Evolutionary conservation across 2,329 filamentous ascomycete genomes (phyloP), one percentile per base, ranked within the genome.

Genomic region (Dendrostoma leiphaemia): DNA sequence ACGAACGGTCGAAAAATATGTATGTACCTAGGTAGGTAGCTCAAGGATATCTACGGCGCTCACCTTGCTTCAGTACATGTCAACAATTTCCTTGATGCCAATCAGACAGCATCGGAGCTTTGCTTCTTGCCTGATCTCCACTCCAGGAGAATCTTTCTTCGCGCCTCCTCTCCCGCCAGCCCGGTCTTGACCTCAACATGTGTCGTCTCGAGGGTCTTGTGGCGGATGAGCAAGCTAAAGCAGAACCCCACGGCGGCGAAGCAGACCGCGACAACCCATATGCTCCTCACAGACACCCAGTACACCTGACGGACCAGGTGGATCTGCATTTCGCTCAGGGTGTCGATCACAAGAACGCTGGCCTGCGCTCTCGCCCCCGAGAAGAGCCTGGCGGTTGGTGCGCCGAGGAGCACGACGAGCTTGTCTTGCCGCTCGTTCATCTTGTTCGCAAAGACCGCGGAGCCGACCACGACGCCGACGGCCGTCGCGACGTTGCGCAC

Each of bases 391-490:
- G 37, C 37, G 10, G 37, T 40, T 13, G 37, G 15, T 6, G 37
- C 37, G 0, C 80, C 80, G 0, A 89, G 74, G 4, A 78, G 68
- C 28, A 70, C 62, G 21, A 71, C 68, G 28, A 89, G 75, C 8
- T 65, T 63, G 4, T 71, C 63, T 26, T 77, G 74, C 61, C 83
- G 80, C 44, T 73, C 74, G 59, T 82, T 71, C 84, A 91, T 89
- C 56, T 80, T 73, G 66, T 92, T 91, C 69, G 90, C 85, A 71
- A 92, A 91, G 34, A 92, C 80, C 43, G 90, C 87, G n/a, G 87
- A 84, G 23, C 89, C 89, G 35, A 91, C 76, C 1, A 90, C 87
- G 49, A 91, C 80, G 0, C 84, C 85, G 19, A 86, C 80, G 2
- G 84, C 80, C 0, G 84, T 89, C 9, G 84, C 85, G 3, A 91